Percentiles rank a stretch among this genome's conserved stretches.
These are phyloP conservation scores for Malus hybrid DNA, from an alignment of 331 rosid genomes.

Conservation along the genomic window DNA sequence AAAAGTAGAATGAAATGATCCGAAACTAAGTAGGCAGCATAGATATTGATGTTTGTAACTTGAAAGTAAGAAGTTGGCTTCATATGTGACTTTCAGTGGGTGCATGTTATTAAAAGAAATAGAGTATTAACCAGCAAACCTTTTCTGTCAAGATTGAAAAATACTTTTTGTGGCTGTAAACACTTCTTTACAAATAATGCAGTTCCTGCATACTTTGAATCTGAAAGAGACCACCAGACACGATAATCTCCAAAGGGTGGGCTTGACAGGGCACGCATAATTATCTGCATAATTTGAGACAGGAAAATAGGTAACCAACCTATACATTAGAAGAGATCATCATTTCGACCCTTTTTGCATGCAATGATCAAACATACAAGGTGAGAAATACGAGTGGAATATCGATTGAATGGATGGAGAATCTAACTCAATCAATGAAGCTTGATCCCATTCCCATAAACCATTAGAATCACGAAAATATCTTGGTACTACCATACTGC, in stretches of 20 bases:
- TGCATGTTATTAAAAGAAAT: background rate
- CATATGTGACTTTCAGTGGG: slow-evolving; percentile 6
- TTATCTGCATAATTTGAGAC: slow-evolving; percentile 44
- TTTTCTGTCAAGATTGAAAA: slow-evolving; percentile 79
- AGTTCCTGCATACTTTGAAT: slow-evolving; percentile 98
- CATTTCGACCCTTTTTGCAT: background rate
- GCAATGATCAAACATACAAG: background rate
- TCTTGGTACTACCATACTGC: background rate
- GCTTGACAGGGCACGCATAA: slow-evolving; percentile 81
- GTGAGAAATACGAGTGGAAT: background rate
- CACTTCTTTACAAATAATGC: slow-evolving; percentile 84
- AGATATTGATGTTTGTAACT: background rate
- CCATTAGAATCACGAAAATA: background rate
- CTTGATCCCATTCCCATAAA: background rate
- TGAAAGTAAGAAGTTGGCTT: background rate
- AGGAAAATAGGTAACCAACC: background rate
- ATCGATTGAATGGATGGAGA: background rate
- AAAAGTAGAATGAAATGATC: background rate
- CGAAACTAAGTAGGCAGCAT: background rate
- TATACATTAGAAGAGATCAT: background rate
- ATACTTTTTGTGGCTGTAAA: slow-evolving; percentile 59
- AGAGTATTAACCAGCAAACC: slow-evolving; percentile 33
- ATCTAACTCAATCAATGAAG: background rate
- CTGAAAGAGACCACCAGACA: slow-evolving; percentile 98
- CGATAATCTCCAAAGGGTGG: slow-evolving; percentile 69